Evolutionary conservation across 306 rosid genomes (phyloP).

Genomic region (Dryas octopetala): DNA sequence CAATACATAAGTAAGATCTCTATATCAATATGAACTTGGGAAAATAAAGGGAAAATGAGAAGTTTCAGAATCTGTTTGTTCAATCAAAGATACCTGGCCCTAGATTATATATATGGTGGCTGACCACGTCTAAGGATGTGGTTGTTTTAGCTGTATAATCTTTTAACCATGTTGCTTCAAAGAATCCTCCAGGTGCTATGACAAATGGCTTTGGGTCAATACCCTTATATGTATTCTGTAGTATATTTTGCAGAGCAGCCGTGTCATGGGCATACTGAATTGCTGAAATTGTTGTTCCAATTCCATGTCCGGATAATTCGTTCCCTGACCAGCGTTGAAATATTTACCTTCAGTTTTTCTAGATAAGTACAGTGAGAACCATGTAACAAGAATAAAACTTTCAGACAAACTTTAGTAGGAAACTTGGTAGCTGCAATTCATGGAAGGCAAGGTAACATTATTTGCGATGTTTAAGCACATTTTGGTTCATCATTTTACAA

Average conservation of each 20-base stretch:
- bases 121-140: slow-evolving; percentile 43
- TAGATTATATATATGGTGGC: slow-evolving; percentile 89
- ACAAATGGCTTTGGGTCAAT: slow-evolving; percentile 62
- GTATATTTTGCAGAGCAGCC: slow-evolving; percentile 44
- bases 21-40: slow-evolving; percentile 12
- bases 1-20: slow-evolving; percentile 12
- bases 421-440: neutral
- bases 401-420: neutral
- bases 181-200: slow-evolving; percentile 93
- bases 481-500: neutral
- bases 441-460: neutral
- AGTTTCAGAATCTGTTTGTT: neutral
- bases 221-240: slow-evolving; percentile 45
- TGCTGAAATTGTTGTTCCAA: slow-evolving; percentile 64
- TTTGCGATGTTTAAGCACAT: no score
- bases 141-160: slow-evolving; percentile 52
- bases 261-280: slow-evolving; percentile 72
- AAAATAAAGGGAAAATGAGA: neutral
- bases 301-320: slow-evolving; percentile 80
- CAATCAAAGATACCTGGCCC: slow-evolving; percentile 69
- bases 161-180: slow-evolving; percentile 68
- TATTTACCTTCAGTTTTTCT: neutral
- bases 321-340: slow-evolving; percentile 51
- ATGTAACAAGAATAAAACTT: neutral
- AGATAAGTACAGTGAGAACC: neutral